These are phyloP conservation scores for Solanum pennellii DNA, from an alignment of 257 asterid genomes.

Conservation along the genomic window DNA sequence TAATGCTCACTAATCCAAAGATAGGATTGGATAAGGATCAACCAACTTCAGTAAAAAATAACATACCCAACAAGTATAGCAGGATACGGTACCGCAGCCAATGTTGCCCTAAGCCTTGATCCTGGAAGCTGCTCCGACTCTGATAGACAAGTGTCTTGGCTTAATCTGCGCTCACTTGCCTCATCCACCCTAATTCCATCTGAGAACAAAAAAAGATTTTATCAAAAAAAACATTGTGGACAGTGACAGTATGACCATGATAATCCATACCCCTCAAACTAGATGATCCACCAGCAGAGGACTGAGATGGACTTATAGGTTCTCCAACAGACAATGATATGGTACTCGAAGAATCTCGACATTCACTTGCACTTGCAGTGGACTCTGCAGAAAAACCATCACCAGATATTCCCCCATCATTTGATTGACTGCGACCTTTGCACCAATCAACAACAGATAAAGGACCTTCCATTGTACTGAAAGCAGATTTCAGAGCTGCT, in stretches of 20 bases:
- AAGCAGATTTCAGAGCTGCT: constrained; percentile 88
- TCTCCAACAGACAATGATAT: constrained; percentile 66
- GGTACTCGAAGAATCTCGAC: constrained; percentile 90
- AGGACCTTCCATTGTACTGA: constrained; percentile 89
- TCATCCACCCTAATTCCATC: constrained; percentile 74
- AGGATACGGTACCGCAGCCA: constrained; percentile 89
- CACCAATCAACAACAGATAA: constrained; percentile 89
- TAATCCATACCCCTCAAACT: constrained; percentile 42
- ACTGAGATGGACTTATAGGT: constrained; percentile 79
- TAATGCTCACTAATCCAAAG: neutral
- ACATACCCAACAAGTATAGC: constrained; percentile 93
- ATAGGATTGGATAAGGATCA: neutral
- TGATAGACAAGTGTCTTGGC: constrained; percentile 32
- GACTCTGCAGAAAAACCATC: constrained; percentile 89
- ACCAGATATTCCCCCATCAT: constrained; percentile 51
- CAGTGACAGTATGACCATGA: neutral
- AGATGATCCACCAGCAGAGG: constrained; percentile 54
- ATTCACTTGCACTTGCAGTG: constrained; percentile 85
- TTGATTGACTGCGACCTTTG: constrained; percentile 76
- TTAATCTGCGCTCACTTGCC: constrained; percentile 33
- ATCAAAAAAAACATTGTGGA: neutral
- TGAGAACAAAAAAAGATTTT: constrained; percentile 10
- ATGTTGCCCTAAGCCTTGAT: constrained; percentile 66
- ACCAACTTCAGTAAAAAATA: neutral
- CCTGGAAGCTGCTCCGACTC: constrained; percentile 70